Base-by-base conservation (phyloP, 1,284 basidiomycete genomes). In the Ceratobasidium sp. region DNA sequence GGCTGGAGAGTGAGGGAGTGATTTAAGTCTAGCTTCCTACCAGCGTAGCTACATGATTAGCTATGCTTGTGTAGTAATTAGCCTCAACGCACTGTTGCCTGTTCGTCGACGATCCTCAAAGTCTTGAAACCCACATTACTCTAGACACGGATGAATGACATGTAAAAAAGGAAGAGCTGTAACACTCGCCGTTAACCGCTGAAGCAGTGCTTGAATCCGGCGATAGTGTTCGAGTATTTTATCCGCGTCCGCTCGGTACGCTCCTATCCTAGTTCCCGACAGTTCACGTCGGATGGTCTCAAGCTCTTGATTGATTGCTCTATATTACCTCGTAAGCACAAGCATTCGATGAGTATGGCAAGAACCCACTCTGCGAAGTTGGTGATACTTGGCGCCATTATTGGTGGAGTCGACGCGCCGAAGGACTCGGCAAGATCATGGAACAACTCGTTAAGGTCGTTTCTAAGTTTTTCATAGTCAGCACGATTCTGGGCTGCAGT, bases 1-100 rank as follows among this genome's bases (percentile, higher is more conserved):
- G 18, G 46, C 18, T 49, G 10, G 33, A 4, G 33, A 33, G 33
- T 33, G 33, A 33, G 33, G 33, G 4, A 33, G 33, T 33, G 33
- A 33, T 18, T 10, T 18, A 13, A 58, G 55, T 1, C 55, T 3
- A 1, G 20, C 55, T 58, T n/a, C 55, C 55, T 58, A n/a, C n/a
- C n/a, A n/a, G n/a, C n/a, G n/a, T n/a, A n/a, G n/a, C n/a, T n/a
- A n/a, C n/a, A n/a, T n/a, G n/a, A n/a, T n/a, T n/a, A n/a, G n/a
- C n/a, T n/a, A n/a, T n/a, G n/a, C n/a, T n/a, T n/a, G n/a, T n/a
- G n/a, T n/a, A n/a, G n/a, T n/a, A n/a, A n/a, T n/a, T n/a, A n/a
- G n/a, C n/a, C n/a, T n/a, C n/a, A n/a, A n/a, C 61, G 13, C 42
- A 64, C 61, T 39, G 61, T 64, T 44, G 40, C 13, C n/a, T 42